Base-by-base conservation (phyloP, 2,329 filamentous ascomycete species). In the Fusarium duplospermum region DNA sequence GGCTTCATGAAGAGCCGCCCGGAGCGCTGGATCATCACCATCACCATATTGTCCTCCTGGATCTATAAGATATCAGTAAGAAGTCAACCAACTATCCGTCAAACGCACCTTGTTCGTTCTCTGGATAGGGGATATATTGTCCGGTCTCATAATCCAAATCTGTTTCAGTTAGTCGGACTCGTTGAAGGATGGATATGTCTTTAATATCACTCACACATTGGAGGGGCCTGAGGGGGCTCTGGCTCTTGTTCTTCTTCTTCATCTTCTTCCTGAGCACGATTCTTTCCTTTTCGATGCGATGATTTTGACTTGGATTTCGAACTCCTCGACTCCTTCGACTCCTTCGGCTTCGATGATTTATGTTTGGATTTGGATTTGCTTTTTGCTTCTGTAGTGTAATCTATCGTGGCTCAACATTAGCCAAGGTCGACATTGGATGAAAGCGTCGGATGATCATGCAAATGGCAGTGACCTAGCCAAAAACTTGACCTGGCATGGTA, bases 241-340 rank as follows among this genome's bases (percentile, higher is more conserved):
- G 65, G 66, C 40, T 70, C 76, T n/a, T 66, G 69, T 24, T 76
- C 76, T 42, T 42, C 60, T 6, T 71, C 70, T 20, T 76, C 76
- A 0, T 67, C 64, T 3, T 70, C 67, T n/a, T 71, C 69, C 3
- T 71, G 42, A 31, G 68, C 74, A 6, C 67, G 70, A 20, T 33
- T 60, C 45, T 79, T 78, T 6, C 76, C 76, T 54, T 79, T 78
- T 27, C 68, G 71, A 58, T 70, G 64, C 9, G 72, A 74, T 24
- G 69, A 64, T 42, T 77, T 77, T 29, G 66, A 35, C 38, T 71
- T 68, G 29, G 69, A 62, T 64, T 71, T 78, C 14, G 75, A 71
- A 13, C 31, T 22, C 31, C 66, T 73, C 6, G 62, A 40, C 33
- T 73, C 76, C 31, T 67, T 73, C 4, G 57, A 33, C 27, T 73